These are phyloP conservation scores for Sordariomycetes sp. DNA, from an alignment of 2,329 filamentous ascomycete genomes.

Conservation along the genomic window DNA sequence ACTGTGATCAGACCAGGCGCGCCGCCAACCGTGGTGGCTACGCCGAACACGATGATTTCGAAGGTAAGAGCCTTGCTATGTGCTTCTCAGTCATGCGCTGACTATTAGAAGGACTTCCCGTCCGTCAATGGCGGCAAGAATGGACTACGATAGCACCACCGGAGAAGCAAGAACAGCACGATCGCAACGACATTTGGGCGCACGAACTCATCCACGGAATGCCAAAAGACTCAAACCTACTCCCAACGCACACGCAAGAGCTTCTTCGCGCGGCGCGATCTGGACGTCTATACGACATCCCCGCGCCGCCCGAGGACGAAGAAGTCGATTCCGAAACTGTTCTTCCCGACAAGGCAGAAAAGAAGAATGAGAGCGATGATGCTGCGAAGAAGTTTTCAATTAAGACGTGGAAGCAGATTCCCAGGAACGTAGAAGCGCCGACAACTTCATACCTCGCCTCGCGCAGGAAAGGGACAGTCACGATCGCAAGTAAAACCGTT, in stretches of 20 bases:
- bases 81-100: not conserved
- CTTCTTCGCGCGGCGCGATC: slow-evolving; percentile 74
- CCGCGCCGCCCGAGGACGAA: slow-evolving; percentile 51
- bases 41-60: slow-evolving; percentile 53
- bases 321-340: slow-evolving; percentile 40
- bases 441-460: slow-evolving; percentile 49
- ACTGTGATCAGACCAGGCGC: slow-evolving; percentile 49
- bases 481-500: slow-evolving; percentile 42
- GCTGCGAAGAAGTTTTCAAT: slow-evolving; percentile 42
- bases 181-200: slow-evolving; percentile 62
- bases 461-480: slow-evolving; percentile 52
- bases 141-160: slow-evolving; percentile 60
- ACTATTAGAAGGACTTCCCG: slow-evolving; percentile 59
- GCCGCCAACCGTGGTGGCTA: slow-evolving; percentile 43
- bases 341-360: slow-evolving; percentile 42
- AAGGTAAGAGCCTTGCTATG: slow-evolving; percentile 33
- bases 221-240: slow-evolving; percentile 74
- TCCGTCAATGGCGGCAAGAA: slow-evolving; percentile 81
- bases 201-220: slow-evolving; percentile 67
- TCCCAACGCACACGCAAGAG: slow-evolving; percentile 73
- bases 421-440: slow-evolving; percentile 46
- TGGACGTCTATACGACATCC: slow-evolving; percentile 66
- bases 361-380: slow-evolving; percentile 52
- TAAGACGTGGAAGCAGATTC: slow-evolving; percentile 53
- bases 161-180: slow-evolving; percentile 50